Evolutionary conservation across 495 filamentous ascomycete species (phyloP), one percentile per base, ranked within the genome.

Genomic region (Hyaloscypha variabilis): DNA sequence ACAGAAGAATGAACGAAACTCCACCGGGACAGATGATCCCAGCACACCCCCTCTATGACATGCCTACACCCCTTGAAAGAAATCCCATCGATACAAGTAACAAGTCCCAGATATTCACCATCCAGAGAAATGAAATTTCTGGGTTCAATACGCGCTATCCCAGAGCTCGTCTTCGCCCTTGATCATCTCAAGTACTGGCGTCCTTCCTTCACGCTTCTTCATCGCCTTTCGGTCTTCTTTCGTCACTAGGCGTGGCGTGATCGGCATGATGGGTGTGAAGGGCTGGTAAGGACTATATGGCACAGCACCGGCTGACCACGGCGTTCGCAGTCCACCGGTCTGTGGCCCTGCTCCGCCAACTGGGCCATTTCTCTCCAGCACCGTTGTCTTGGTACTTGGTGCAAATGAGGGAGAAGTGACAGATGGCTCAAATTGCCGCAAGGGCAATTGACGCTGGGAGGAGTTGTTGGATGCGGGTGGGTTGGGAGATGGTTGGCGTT

Each of bases 231-330:
- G 77, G 70, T 97, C 91, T 65, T 85, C 84, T 75, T 84, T 87
- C 13, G 87, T 92, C 50, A 92, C 88, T 55, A 93, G 80, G 53
- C 87, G 87, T 1, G 94, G 93, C 30, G 93, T 96, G 63, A 97
- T 87, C 0, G 94, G 94, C 19, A 95, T 91, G 8, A 96, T 82
- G 0, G 94, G 93, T 2, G 90, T 92, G 72, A 90, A 94, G 0
- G 94, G 94, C 83, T 96, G 95, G 72, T 97, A 97, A 6, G 94
- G 91, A 61, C 86, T 89, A 75, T 97, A 97, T 6, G 94, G 94
- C 36, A 83, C 81, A 0, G 92, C 87, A 49, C 90, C 85, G 6
- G 90, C 92, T 0, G 90, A 93, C 69, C 85, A 83, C 0, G 91
- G 91, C 8, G 87, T 86, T 54, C 77, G 78, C 67, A 82, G 61